A percentile compares a stretch with the other conserved stretches of the same genome.
Evolutionary conservation across 768 basidiomycete species (phyloP).

Genomic region (Mycena latifolia): DNA sequence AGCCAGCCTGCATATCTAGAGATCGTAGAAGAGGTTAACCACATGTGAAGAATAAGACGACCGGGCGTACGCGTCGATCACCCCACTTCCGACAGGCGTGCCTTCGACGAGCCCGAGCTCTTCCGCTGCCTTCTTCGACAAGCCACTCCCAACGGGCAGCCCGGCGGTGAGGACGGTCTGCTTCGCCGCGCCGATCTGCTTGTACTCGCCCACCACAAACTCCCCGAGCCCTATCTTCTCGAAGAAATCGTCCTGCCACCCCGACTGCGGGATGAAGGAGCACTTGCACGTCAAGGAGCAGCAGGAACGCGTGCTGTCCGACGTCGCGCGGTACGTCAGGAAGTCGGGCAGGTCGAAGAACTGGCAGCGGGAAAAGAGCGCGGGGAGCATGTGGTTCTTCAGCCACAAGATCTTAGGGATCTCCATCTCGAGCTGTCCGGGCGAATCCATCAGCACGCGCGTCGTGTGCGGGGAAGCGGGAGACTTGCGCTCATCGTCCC

Average conservation of each 20-base stretch:
- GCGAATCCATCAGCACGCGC: background rate
- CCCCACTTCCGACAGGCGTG: slow-evolving; percentile 92
- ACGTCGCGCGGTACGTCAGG: slow-evolving; percentile 93
- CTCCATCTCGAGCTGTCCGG: slow-evolving; percentile 92
- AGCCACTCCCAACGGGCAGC: slow-evolving; percentile 86
- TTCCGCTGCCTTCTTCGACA: slow-evolving; percentile 81
- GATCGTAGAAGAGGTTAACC: background rate
- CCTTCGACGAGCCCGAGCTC: slow-evolving; percentile 90
- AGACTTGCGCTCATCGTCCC: slow-evolving; percentile 90
- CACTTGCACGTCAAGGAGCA: slow-evolving; percentile 98
- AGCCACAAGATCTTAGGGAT: slow-evolving; percentile 98
- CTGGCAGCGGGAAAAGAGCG: slow-evolving; percentile 80
- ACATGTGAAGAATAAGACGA: slow-evolving; percentile 37
- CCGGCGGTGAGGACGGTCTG: slow-evolving; percentile 83
- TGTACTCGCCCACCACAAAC: slow-evolving; percentile 76
- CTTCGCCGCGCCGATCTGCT: slow-evolving; percentile 78
- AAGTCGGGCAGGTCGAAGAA: slow-evolving; percentile 96
- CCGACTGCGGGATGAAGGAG: slow-evolving; percentile 86
- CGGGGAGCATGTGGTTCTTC: slow-evolving; percentile 84
- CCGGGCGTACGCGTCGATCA: slow-evolving; percentile 86
- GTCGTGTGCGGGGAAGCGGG: slow-evolving; percentile 7
- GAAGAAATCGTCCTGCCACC: slow-evolving; percentile 95
- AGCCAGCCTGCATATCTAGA: slow-evolving; percentile 94
- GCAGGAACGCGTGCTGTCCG: slow-evolving; percentile 79
- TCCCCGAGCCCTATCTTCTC: slow-evolving; percentile 82